Percentiles rank a stretch among this genome's conserved stretches.
phyloP scores from a whole-genome alignment of 495 filamentous ascomycete genomes.

The Recurvomyces mirabilis region DNA sequence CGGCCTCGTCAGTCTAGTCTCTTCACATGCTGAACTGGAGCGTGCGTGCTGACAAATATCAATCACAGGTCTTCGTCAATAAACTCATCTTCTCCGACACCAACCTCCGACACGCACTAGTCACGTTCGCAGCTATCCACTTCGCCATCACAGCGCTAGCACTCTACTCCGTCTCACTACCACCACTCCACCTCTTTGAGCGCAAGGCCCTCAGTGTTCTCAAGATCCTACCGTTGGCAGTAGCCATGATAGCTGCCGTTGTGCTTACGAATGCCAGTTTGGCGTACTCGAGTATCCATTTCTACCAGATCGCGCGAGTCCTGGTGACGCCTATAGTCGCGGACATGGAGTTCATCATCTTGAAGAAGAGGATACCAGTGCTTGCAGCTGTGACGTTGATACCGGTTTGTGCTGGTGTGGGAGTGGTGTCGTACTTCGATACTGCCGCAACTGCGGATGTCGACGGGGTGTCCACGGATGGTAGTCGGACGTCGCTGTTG shows the following conservation, averaged over 20 bases:
- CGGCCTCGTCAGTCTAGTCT: constrained; percentile 6
- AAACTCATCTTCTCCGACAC: constrained; percentile 62
- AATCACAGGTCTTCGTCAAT: constrained; percentile 67
- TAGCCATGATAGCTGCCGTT: constrained; percentile 61
- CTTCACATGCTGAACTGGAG: background rate
- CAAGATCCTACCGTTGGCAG: constrained; percentile 52
- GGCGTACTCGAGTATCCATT: constrained; percentile 59
- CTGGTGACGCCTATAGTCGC: constrained; percentile 60
- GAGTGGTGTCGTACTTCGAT: constrained; percentile 61
- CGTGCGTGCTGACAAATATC: background rate
- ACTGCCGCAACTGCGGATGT: constrained; percentile 41
- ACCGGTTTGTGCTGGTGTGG: constrained; percentile 58
- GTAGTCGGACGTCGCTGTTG: constrained; percentile 11
- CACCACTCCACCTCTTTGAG: constrained; percentile 48
- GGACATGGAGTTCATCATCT: constrained; percentile 54
- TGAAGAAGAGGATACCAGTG: constrained; percentile 46
- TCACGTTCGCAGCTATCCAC: constrained; percentile 62
- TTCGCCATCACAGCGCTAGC: constrained; percentile 39
- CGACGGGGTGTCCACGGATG: constrained; percentile 28
- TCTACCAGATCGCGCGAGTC: constrained; percentile 64
- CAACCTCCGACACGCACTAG: constrained; percentile 52
- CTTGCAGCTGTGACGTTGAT: constrained; percentile 45
- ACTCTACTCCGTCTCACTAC: constrained; percentile 48
- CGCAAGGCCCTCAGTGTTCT: constrained; percentile 43
- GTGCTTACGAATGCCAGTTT: constrained; percentile 65